phyloP scores from a whole-genome alignment of 2,329 filamentous ascomycete genomes.

The Claviceps quebecensis region DNA sequence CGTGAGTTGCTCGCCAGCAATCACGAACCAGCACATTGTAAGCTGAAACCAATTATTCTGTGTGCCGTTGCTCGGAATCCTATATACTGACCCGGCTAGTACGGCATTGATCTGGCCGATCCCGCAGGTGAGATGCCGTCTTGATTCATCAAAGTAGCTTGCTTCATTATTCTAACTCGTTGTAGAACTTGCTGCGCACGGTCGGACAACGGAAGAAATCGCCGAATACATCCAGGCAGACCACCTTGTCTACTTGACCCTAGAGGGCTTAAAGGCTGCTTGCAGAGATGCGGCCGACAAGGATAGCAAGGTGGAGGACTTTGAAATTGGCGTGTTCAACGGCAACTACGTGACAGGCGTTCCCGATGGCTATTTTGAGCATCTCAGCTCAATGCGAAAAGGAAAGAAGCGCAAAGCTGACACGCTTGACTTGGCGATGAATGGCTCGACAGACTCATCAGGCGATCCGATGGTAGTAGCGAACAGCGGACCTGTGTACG shows the following conservation, averaged over 20 bases:
- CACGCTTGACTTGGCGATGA: background rate
- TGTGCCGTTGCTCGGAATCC: background rate
- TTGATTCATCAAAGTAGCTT: conserved; percentile 1
- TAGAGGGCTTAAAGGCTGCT: conserved; percentile 46
- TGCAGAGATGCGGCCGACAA: conserved; percentile 54
- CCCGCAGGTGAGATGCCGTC: conserved; percentile 10
- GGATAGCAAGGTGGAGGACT: conserved; percentile 41
- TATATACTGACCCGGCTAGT: conserved; percentile 10
- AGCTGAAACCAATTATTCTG: conserved; percentile 16
- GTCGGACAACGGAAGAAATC: conserved; percentile 25
- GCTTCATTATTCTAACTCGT: background rate
- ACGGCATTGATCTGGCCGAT: conserved; percentile 34
- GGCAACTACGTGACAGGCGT: conserved; percentile 77
- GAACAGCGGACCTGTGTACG: background rate
- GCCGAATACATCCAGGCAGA: conserved; percentile 8
- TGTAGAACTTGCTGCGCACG: conserved; percentile 27
- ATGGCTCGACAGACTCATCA: background rate
- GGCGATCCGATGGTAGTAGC: background rate
- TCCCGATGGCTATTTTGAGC: conserved; percentile 66
- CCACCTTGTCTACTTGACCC: conserved; percentile 12
- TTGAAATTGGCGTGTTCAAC: conserved; percentile 87
- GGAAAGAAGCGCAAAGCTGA: background rate
- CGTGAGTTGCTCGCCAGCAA: conserved; percentile 66
- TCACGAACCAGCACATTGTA: conserved; percentile 80
- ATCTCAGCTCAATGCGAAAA: conserved; percentile 56